Conservation (phyloP, 2,329 filamentous ascomycete species). For the Phyllosticta citribraziliensis region DNA sequence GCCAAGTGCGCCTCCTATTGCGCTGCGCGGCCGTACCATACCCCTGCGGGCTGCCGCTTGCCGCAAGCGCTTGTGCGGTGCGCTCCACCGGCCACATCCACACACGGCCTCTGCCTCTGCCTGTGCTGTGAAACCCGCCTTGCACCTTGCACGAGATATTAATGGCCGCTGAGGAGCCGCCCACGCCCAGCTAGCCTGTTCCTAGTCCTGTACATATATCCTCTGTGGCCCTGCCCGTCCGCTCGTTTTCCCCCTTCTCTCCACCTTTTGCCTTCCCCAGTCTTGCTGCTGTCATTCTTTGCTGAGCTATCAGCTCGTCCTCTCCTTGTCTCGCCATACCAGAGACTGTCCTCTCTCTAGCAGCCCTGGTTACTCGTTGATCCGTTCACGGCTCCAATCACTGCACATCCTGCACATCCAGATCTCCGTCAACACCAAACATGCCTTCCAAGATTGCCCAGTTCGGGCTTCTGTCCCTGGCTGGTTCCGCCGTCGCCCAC, state of each 20-base stretch:
- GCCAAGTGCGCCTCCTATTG: neutral
- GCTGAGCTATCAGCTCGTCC: slow-evolving; percentile 24
- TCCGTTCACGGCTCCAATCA: slow-evolving; percentile 14
- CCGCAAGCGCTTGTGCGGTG: neutral
- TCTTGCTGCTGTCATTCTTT: slow-evolving; percentile 23
- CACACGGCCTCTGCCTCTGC: neutral
- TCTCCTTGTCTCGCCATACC: slow-evolving; percentile 23
- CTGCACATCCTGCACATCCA: slow-evolving; percentile 11
- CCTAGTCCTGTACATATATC: slow-evolving; percentile 7
- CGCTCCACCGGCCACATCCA: neutral
- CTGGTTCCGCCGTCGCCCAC: slow-evolving; percentile 28
- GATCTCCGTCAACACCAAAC: slow-evolving; percentile 12
- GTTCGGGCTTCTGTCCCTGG: slow-evolving; percentile 35
- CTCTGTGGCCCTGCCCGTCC: neutral
- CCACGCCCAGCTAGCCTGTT: neutral
- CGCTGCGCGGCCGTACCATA: neutral
- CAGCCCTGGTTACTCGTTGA: slow-evolving; percentile 30
- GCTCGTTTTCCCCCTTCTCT: neutral
- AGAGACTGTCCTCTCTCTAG: slow-evolving; percentile 24
- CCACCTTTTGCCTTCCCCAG: slow-evolving; percentile 11
- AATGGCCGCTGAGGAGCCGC: neutral
- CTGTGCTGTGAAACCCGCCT: neutral
- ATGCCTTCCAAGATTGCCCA: slow-evolving; percentile 26
- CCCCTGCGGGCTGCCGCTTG: neutral
- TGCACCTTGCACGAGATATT: neutral